Percentiles rank a stretch among this genome's conserved stretches.
These are phyloP conservation scores for Hypoxylon sp. DNA, from an alignment of 2,329 filamentous ascomycete genomes.

Conservation along the genomic window DNA sequence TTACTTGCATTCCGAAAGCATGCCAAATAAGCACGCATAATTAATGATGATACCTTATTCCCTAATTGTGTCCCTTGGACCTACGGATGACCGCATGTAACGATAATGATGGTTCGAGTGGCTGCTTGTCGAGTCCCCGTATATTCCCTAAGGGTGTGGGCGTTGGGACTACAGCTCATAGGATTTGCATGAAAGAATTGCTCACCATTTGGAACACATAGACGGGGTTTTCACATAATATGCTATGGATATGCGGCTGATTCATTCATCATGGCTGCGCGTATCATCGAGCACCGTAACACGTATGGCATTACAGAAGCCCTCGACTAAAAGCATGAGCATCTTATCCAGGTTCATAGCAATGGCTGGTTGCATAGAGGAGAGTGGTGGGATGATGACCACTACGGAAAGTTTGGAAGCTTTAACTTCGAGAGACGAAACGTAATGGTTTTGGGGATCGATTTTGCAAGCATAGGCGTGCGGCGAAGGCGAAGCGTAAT, in stretches of 20 bases:
- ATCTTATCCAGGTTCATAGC: slow-evolving; percentile 32
- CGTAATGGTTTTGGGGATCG: slow-evolving; percentile 20
- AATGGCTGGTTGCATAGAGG: slow-evolving; percentile 40
- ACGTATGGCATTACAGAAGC: slow-evolving; percentile 24
- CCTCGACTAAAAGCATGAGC: slow-evolving; percentile 27
- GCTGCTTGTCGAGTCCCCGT: slow-evolving; percentile 42
- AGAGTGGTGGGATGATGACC: slow-evolving; percentile 28
- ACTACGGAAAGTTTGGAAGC: slow-evolving; percentile 37
- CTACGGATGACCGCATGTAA: slow-evolving; percentile 18
- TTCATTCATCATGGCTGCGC: slow-evolving; percentile 26
- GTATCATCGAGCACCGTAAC: slow-evolving; percentile 18
- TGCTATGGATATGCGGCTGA: slow-evolving; percentile 35
- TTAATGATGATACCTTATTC: slow-evolving; percentile 50
- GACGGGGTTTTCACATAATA: slow-evolving; percentile 39
- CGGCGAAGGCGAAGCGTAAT: slow-evolving; percentile 30
- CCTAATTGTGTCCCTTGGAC: slow-evolving; percentile 46
- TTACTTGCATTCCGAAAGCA: slow-evolving; percentile 89
- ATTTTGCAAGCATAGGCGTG: slow-evolving; percentile 36
- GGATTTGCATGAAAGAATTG: slow-evolving; percentile 50
- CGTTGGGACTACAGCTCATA: slow-evolving; percentile 41
- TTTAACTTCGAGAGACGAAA: slow-evolving; percentile 23
- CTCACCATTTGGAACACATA: slow-evolving; percentile 43
- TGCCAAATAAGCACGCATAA: slow-evolving; percentile 65
- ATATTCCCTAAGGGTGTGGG: slow-evolving; percentile 32
- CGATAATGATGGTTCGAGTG: slow-evolving; percentile 37